Evolutionary conservation across 768 basidiomycete genomes (phyloP).

Genomic region (Neoboletus magnificus): DNA sequence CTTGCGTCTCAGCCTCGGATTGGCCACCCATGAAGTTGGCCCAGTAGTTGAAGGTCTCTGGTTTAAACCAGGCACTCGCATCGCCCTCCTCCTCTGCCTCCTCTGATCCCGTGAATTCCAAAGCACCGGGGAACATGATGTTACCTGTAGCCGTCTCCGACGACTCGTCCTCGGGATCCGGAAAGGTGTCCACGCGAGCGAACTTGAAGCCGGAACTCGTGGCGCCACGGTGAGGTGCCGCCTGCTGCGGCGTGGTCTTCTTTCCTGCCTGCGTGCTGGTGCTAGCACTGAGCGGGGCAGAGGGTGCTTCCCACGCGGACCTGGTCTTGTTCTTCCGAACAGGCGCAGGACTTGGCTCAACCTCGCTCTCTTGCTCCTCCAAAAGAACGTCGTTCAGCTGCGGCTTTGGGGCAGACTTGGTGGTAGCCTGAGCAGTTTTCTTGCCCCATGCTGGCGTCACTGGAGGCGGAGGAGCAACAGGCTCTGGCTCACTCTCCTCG

Average conservation of each 20-base stretch:
- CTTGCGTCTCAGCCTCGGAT: constrained; percentile 6
- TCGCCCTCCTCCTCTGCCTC: constrained; percentile 19
- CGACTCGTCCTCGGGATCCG: constrained; percentile 14
- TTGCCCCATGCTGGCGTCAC: constrained; percentile 11
- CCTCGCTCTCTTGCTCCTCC: constrained; percentile 23
- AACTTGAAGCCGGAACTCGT: constrained; percentile 7
- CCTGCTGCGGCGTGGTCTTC: constrained; percentile 14
- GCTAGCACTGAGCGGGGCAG: background rate
- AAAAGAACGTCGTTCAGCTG: constrained; percentile 16
- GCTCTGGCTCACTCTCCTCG: constrained; percentile 15
- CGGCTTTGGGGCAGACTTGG: constrained; percentile 10
- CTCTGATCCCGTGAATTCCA: constrained; percentile 1
- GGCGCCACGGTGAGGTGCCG: constrained; percentile 4
- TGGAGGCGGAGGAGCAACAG: background rate
- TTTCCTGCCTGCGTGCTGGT: constrained; percentile 8
- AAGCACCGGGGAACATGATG: constrained; percentile 4
- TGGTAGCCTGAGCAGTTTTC: constrained; percentile 3
- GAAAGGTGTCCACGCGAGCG: constrained; percentile 12
- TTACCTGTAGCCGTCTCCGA: background rate
- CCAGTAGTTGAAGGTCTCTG: constrained; percentile 28
- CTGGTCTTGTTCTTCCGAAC: constrained; percentile 17
- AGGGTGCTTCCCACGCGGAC: constrained; percentile 10
- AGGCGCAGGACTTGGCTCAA: background rate
- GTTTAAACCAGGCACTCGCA: constrained; percentile 23
- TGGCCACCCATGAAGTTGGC: constrained; percentile 24